phyloP scores from a whole-genome alignment of 2,329 filamentous ascomycete genomes.

The Cladosporium colombiae region DNA sequence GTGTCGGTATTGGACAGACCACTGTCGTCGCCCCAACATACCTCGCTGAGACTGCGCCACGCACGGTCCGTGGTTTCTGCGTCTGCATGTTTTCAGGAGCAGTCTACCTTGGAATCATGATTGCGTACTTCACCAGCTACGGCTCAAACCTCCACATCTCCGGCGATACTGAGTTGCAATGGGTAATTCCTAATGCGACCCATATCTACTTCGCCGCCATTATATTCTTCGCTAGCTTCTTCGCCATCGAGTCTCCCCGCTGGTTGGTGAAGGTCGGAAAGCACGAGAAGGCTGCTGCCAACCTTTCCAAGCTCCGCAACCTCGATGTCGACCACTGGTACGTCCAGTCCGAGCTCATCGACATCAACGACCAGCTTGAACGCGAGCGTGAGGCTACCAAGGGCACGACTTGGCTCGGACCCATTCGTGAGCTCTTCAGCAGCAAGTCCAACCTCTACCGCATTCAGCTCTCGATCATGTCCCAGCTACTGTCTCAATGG shows the following conservation, averaged over 20 bases:
- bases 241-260: constrained; percentile 36
- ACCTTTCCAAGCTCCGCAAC: constrained; percentile 34
- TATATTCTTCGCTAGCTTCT: constrained; percentile 66
- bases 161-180: constrained; percentile 41
- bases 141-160: constrained; percentile 56
- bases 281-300: constrained; percentile 33
- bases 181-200: constrained; percentile 68
- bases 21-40: constrained; percentile 62
- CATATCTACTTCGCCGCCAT: constrained; percentile 76
- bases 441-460: constrained; percentile 71
- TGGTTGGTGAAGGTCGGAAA: constrained; percentile 39
- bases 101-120: constrained; percentile 64
- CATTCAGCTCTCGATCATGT: constrained; percentile 66
- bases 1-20: constrained; percentile 50
- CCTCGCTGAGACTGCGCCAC: constrained; percentile 52
- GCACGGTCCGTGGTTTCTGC: constrained; percentile 59
- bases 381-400: constrained; percentile 71
- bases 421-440: constrained; percentile 68
- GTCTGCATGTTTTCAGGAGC: constrained; percentile 70
- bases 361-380: constrained; percentile 66
- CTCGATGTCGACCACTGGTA: constrained; percentile 35
- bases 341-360: constrained; percentile 54
- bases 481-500: constrained; percentile 75
- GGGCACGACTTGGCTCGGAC: constrained; percentile 64
- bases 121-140: constrained; percentile 75